phyloP scores from a whole-genome alignment of 2,329 filamentous ascomycete genomes.

The Pezizomycotina sp. region DNA sequence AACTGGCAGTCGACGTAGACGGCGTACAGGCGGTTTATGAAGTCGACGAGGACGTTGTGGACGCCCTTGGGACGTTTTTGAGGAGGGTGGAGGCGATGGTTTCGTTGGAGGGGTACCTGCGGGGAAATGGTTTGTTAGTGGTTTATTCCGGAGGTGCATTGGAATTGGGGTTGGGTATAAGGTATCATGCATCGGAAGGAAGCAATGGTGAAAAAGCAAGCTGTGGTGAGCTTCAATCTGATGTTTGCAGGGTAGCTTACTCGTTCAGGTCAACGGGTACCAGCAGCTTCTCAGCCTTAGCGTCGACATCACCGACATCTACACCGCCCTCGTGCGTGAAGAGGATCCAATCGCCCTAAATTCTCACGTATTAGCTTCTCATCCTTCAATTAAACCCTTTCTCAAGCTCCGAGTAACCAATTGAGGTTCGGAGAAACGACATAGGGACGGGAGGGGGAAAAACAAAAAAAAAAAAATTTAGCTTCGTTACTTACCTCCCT shows the following conservation, averaged over 20 bases:
- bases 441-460: slow-evolving; percentile 8
- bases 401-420: too few relatives aligned
- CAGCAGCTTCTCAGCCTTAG: slow-evolving; percentile 95
- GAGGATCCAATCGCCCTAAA: slow-evolving; percentile 95
- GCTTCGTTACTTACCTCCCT: slow-evolving; percentile 65
- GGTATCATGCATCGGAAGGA: neutral
- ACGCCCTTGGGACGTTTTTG: slow-evolving; percentile 88
- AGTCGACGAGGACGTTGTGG: slow-evolving; percentile 97
- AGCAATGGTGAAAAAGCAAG: neutral
- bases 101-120: slow-evolving; percentile 74
- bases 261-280: slow-evolving; percentile 88
- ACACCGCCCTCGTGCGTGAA: slow-evolving; percentile 99
- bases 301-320: slow-evolving; percentile 96
- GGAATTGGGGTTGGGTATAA: neutral
- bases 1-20: slow-evolving; percentile 99
- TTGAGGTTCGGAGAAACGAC: too few relatives aligned
- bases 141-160: slow-evolving; percentile 1
- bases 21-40: slow-evolving; percentile 94
- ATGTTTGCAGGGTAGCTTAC: slow-evolving; percentile 24
- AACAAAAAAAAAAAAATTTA: slow-evolving; percentile 23
- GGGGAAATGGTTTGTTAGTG: slow-evolving; percentile 6
- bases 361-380: slow-evolving; percentile 26
- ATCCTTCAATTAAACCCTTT: slow-evolving; percentile 16
- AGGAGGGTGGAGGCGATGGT: slow-evolving; percentile 72
- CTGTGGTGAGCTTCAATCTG: neutral